A percentile compares a stretch with the other conserved stretches of the same genome.
These are phyloP conservation scores for Daldinia decipiens DNA, from an alignment of 495 filamentous ascomycete species.

Conservation along the genomic window DNA sequence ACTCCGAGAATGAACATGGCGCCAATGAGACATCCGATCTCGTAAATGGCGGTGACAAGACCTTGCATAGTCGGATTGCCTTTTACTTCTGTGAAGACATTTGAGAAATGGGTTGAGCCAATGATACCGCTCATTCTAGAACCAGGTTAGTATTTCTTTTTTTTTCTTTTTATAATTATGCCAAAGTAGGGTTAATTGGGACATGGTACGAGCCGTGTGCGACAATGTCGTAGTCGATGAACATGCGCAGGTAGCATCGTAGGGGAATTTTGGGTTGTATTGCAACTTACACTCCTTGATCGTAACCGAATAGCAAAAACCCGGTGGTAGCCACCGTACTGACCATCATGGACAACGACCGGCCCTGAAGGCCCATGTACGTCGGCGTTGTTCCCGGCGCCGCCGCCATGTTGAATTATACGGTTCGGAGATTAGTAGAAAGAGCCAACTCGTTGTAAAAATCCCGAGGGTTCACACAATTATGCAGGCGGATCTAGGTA, in stretches of 20 bases:
- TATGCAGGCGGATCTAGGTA: background rate
- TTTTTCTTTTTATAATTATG: background rate
- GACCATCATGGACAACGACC: slow-evolving; percentile 68
- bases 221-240: background rate
- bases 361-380: slow-evolving; percentile 72
- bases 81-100: slow-evolving; percentile 73
- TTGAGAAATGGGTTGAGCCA: slow-evolving; percentile 73
- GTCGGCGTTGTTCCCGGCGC: slow-evolving; percentile 56
- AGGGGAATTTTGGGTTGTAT: background rate
- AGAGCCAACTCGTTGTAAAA: slow-evolving; percentile 15
- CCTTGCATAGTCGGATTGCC: slow-evolving; percentile 78
- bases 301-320: slow-evolving; percentile 79
- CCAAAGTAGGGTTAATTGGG: background rate
- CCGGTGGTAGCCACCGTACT: slow-evolving; percentile 73
- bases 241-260: background rate
- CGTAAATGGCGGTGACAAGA: slow-evolving; percentile 84
- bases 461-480: slow-evolving; percentile 13
- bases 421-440: background rate
- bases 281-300: slow-evolving; percentile 58
- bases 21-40: slow-evolving; percentile 79
- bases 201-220: background rate
- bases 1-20: slow-evolving; percentile 75
- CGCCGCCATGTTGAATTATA: slow-evolving; percentile 50
- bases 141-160: slow-evolving; percentile 54
- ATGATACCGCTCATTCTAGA: slow-evolving; percentile 80